Base-by-base conservation (phyloP, 805 yeast genomes). In the Pichia nanzhaoensis region DNA sequence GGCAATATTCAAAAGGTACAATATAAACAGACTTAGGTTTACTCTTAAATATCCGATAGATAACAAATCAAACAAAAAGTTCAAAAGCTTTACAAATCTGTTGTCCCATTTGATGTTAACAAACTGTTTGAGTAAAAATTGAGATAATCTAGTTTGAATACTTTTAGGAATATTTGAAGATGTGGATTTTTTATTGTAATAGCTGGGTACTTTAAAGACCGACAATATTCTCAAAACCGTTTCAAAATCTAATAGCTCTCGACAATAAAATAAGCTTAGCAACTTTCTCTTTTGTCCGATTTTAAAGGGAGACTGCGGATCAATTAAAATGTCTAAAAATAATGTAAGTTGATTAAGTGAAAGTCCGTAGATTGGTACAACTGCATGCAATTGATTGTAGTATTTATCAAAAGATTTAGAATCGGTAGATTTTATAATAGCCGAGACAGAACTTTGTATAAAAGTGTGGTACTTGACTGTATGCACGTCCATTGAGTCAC, bases 41-140 rank as follows among this genome's bases (percentile, higher is more conserved):
- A 35, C 27, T 42, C 64, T 46, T 5, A 58, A 37, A 45, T 60
- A 63, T 2, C 63, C 65, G 21, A 60, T 55, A 14, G 60, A 53
- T 3, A 61, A 50, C 36, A 56, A 41, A 37, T 56, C 54, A 48
- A 55, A 61, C 13, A 61, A 10, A 14, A 54, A 46, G 5, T 61
- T 55, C 13, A 59, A 46, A 2, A 60, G 16, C 17, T 42, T 40
- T 3, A 60, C 41, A 31, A 44, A 59, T 4, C 43, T 28, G 18
- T 50, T 51, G 21, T 51, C 51, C 38, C 52, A 49, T 18, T 48
- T 46, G 41, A 61, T 57, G 30, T 57, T 55, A 21, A 38, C 44
- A 39, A 58, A 58, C 34, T 57, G 52, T 7, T 39, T 30, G 5
- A 52, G 39, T 18, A 61, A 34, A 50, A 58, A 55, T 2, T 48